Conservation (phyloP, 345 rosid genomes). For the Eucalyptus regnans region DNA sequence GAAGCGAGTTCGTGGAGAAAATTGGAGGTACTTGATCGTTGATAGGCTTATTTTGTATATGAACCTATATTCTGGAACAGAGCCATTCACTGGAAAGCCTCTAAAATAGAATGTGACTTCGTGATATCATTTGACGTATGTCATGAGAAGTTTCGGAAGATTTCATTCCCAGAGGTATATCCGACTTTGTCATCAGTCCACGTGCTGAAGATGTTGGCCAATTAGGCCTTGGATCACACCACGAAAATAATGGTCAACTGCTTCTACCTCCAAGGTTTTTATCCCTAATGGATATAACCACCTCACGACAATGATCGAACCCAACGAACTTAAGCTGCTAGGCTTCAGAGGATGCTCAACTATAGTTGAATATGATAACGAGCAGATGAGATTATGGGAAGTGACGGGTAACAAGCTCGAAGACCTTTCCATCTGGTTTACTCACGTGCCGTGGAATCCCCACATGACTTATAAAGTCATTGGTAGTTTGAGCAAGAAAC, state of each 20-base stretch:
- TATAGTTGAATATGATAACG: neutral
- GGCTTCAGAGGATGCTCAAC: neutral
- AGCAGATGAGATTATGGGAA: neutral
- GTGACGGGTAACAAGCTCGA: neutral
- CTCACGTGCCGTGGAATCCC: neutral
- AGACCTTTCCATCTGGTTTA: neutral
- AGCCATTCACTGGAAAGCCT: neutral
- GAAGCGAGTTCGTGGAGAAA: neutral
- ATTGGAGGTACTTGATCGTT: neutral
- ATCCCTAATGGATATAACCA: neutral
- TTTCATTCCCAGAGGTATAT: neutral
- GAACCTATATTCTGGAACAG: neutral
- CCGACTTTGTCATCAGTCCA: neutral
- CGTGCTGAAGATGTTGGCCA: neutral
- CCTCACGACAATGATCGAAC: neutral
- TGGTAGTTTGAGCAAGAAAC: neutral
- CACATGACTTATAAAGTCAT: neutral
- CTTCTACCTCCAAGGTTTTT: neutral
- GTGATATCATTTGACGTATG: neutral
- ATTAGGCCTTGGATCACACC: neutral
- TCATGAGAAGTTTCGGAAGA: neutral
- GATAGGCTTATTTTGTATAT: neutral
- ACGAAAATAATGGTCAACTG: neutral
- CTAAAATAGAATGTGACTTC: neutral
- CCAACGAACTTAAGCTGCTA: neutral